These are phyloP conservation scores for Persicaria tinctoria DNA, from an alignment of 148 eudicot genomes.

Conservation along the genomic window DNA sequence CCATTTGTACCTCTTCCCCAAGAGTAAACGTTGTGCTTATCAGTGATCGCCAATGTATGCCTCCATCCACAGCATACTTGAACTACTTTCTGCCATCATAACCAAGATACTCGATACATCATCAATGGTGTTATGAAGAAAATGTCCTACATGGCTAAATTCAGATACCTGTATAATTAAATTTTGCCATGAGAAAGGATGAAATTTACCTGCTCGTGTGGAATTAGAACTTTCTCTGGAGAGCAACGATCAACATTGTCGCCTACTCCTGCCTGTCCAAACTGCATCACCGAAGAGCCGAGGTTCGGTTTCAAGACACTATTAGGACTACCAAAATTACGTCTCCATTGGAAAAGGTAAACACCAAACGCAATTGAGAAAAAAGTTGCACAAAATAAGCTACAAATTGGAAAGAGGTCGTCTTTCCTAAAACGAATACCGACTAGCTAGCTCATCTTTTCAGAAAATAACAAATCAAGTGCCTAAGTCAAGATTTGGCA, in stretches of 20 bases:
- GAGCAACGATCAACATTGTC: constrained; percentile 80
- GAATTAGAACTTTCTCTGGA: constrained; percentile 67
- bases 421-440: no score
- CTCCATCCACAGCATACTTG: constrained; percentile 98
- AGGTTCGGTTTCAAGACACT: background rate
- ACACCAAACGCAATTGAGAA: no score
- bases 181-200: background rate
- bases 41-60: constrained; percentile 87
- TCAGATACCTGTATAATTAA: no score
- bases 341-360: no score
- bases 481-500: no score
- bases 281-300: constrained; percentile 35
- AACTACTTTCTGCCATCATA: constrained; percentile 59
- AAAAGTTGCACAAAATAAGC: no score
- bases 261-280: constrained; percentile 96
- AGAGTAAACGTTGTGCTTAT: constrained; percentile 70
- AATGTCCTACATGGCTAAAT: no score
- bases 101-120: background rate
- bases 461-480: background rate
- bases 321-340: no score
- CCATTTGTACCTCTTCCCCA: constrained; percentile 99
- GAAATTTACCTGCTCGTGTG: constrained; percentile 56
- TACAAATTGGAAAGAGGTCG: no score
- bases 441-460: no score
- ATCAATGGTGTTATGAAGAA: no score